Evolutionary conservation across 139 green algal genomes (phyloP), one percentile per base, ranked within the genome.

Genomic region (Volvox africanus): DNA sequence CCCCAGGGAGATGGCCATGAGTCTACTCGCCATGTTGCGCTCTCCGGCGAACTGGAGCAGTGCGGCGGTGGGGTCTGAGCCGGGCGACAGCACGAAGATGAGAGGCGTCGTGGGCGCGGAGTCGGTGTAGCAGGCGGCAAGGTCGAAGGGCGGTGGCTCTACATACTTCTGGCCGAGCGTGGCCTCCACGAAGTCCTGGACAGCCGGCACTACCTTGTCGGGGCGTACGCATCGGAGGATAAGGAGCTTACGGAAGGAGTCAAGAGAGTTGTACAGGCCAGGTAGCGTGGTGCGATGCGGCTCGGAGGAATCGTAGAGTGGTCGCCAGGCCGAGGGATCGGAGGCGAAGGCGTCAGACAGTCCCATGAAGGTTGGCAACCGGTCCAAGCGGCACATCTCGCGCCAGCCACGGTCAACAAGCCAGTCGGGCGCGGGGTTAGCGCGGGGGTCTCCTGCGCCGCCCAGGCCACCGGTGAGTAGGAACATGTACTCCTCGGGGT

Each of bases 1-100:
- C 21, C 95, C 95, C 50, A 97, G 61, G 20, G 92, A 95, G 62
- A 97, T 96, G 37, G 94, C 95, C 55, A 90, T 82, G n/a, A 97
- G 82, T 22, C 95, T 92, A 3, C 44, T 89, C 11, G 85, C 89
- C 96, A 97, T 94, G 86, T 91, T 88, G 55, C 93, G 91, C 90
- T 96, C 94, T 14, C 85, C 94, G 91, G 92, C 84, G 50, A 76
- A 89, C 62, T 69, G 95, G 50, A 97, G 91, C 77, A 97, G 93
- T n/a, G 96, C 95, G 19, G 95, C 94, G 12, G 94, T 96, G 61
- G 96, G 96, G 90, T 97, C 96, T 21, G 93, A 96, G 32, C 96
- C 96, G 16, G 95, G 92, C 22, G 93, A 96, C 50, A 97, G 94
- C 80, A 97, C 95, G 87, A 97, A 97, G 89, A 97, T 95, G 83